Evolutionary conservation across 164 flowering plant species (phyloP).

Genomic region (Vitis riparia): DNA sequence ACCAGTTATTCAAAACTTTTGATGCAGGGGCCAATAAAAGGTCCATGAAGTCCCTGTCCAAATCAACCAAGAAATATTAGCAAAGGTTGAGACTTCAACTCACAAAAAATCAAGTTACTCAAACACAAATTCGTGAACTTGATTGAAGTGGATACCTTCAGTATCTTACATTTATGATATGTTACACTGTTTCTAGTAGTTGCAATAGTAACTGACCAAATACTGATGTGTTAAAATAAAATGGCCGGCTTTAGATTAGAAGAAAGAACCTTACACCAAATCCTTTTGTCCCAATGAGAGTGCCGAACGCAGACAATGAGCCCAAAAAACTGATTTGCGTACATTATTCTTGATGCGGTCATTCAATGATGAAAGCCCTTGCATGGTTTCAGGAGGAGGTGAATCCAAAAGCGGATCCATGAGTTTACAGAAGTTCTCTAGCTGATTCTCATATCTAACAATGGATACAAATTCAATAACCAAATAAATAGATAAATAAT

Average conservation of each 20-base stretch:
- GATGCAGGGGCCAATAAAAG: constrained; percentile 95
- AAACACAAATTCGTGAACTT: too few relatives aligned
- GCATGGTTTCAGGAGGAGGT: constrained; percentile 75
- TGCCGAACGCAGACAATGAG: constrained; percentile 53
- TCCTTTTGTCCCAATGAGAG: constrained; percentile 70
- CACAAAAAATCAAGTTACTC: not conserved
- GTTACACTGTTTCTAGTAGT: not conserved
- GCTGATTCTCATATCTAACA: constrained; percentile 76
- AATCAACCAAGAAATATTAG: constrained; percentile 15
- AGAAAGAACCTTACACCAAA: constrained; percentile 60
- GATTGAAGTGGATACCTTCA: too few relatives aligned
- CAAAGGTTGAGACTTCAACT: not conserved
- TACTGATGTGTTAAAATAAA: not conserved
- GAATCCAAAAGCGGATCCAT: constrained; percentile 90
- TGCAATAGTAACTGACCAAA: not conserved
- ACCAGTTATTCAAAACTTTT: constrained; percentile 94
- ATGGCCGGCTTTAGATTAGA: not conserved
- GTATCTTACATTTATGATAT: too few relatives aligned
- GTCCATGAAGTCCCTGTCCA: constrained; percentile 86
- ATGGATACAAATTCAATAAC: not conserved
- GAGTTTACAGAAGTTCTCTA: constrained; percentile 72
- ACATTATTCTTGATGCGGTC: constrained; percentile 54
- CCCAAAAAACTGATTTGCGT: constrained; percentile 74
- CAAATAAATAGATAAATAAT: not conserved
- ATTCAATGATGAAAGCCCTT: constrained; percentile 37